These are phyloP conservation scores for Patellifolia procumbens DNA, from an alignment of 179 eudicot genomes.

Conservation along the genomic window DNA sequence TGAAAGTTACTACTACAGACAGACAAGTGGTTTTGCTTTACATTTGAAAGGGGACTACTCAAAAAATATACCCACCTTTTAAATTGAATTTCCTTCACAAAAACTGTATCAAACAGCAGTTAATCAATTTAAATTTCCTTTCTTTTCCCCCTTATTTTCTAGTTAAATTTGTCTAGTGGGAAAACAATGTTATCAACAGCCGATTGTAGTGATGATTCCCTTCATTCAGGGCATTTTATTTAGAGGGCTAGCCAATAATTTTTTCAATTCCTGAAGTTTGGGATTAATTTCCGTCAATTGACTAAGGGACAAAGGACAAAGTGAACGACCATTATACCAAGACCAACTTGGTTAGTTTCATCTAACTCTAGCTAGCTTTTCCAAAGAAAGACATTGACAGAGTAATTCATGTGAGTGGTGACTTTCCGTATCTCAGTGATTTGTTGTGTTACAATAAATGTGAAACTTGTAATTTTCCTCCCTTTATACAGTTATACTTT, in stretches of 20 bases:
- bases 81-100: slow-evolving; percentile 21
- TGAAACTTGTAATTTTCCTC: slow-evolving; percentile 11
- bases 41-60: slow-evolving; percentile 31
- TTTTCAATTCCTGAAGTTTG: too few relatives aligned
- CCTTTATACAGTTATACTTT: background rate
- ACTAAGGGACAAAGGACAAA: too few relatives aligned
- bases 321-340: too few relatives aligned
- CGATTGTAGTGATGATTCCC: too few relatives aligned
- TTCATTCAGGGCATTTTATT: too few relatives aligned
- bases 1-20: slow-evolving; percentile 4
- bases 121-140: background rate
- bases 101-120: slow-evolving; percentile 5
- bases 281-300: too few relatives aligned
- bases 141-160: background rate
- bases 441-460: slow-evolving; percentile 24
- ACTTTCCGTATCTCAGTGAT: slow-evolving; percentile 22
- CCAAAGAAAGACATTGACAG: background rate
- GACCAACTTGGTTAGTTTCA: too few relatives aligned
- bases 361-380: background rate
- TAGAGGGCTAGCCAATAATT: too few relatives aligned
- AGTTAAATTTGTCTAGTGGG: background rate
- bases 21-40: slow-evolving; percentile 31
- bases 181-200: too few relatives aligned
- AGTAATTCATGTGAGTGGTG: slow-evolving; percentile 27
- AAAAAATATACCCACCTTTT: slow-evolving; percentile 27